Evolutionary conservation across 2,329 filamentous ascomycete genomes (phyloP).

Genomic region (Colletotrichum siamense): DNA sequence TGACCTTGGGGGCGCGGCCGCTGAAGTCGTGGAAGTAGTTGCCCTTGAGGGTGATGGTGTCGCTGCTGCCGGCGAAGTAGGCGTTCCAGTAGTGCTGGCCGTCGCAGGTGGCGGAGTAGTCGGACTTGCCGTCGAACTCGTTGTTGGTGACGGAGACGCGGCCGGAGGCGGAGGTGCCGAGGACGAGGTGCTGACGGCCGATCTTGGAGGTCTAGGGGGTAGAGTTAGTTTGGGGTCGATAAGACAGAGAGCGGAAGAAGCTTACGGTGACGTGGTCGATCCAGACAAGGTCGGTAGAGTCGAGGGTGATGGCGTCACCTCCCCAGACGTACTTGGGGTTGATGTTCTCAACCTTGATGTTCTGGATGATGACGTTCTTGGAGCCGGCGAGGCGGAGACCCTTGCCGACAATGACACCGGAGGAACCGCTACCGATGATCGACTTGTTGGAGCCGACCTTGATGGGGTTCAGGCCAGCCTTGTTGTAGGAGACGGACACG

Average conservation of each 20-base stretch:
- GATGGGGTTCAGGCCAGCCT: constrained; percentile 56
- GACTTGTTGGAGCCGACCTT: constrained; percentile 63
- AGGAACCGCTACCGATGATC: constrained; percentile 56
- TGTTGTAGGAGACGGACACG: constrained; percentile 53
- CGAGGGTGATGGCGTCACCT: constrained; percentile 61
- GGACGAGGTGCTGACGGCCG: constrained; percentile 65
- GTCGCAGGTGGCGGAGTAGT: constrained; percentile 63
- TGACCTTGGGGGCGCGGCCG: constrained; percentile 64
- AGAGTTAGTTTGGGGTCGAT: neutral
- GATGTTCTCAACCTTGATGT: constrained; percentile 38
- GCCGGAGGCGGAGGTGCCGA: constrained; percentile 56
- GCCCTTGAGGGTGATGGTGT: constrained; percentile 62
- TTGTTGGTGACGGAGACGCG: constrained; percentile 65
- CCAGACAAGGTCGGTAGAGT: constrained; percentile 51
- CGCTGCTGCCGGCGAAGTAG: constrained; percentile 61
- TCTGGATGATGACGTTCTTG: constrained; percentile 62
- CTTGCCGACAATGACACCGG: constrained; percentile 63
- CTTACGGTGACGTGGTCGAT: constrained; percentile 54
- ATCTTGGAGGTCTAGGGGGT: constrained; percentile 52
- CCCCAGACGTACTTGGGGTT: constrained; percentile 64
- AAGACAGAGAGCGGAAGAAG: too few relatives aligned
- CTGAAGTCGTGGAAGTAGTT: constrained; percentile 67
- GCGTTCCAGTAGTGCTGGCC: constrained; percentile 65
- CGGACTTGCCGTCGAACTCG: constrained; percentile 60
- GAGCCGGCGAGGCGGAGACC: constrained; percentile 54